Base-by-base conservation (phyloP, 1,284 basidiomycete genomes). In the Kalmanozyma brasiliensis region DNA sequence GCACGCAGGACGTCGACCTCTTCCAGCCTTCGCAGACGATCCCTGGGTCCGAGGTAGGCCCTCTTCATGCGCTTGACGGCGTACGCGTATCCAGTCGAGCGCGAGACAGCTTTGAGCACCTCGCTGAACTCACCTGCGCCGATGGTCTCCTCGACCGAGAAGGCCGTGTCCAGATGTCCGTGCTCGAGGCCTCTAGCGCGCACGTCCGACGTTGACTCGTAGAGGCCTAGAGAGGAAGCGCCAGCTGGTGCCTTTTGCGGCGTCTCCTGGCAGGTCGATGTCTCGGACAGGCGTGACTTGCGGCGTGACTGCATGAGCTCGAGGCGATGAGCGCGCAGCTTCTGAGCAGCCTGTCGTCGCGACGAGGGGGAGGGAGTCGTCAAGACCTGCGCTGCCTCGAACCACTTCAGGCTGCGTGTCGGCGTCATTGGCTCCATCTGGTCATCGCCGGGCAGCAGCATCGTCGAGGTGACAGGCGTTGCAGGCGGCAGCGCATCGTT, bases 111-210 rank as follows among this genome's bases (percentile, higher is more conserved):
- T 84, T 94, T 95, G 83, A 94, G 89, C 13, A 94, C 95, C 73
- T 91, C 91, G 36, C 93, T 94, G 84, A 98, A 98, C 78, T 95
- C 93, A 16, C 96, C 96, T 55, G 90, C 89, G 5, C 96, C 96
- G 17, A 98, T 86, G 73, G 90, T 88, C 56, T 92, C 90, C 29
- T 92, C 84, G 58, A 91, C 89, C 23, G 89, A 86, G 80, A 96
- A 98, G n/a, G 57, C 47, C 1, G 61, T 56, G 30, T 79, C 73
- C 47, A 80, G 68, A 26, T 68, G 61, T 14, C 71, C 66, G 20
- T 61, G 45, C 23, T 52, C 56, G 35, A 36, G 29, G 4, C 17
- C 46, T 29, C 16, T 40, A 13, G 19, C n/a, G 20, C 59, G 52
- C 10, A 51, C 13, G 29, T 62, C 59, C 47, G 43, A 56, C 30